Percentiles rank a stretch among this genome's conserved stretches.
Conservation (phyloP, 768 basidiomycete genomes). For the Suillus weaverae region DNA sequence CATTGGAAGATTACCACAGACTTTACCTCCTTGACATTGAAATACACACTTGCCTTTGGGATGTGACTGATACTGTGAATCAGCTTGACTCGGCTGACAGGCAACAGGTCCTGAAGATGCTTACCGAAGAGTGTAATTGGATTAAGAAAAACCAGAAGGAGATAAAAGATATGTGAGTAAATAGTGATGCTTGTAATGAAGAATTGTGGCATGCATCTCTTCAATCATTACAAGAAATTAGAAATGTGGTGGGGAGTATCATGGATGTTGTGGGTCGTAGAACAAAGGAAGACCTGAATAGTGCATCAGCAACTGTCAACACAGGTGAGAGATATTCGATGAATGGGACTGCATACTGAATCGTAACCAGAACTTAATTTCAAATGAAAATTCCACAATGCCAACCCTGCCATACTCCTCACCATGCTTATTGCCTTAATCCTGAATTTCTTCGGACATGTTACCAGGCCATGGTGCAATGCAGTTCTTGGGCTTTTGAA, state of each 20-base stretch:
- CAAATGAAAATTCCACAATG: neutral
- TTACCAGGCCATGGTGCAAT: constrained; percentile 11
- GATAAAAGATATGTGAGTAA: neutral
- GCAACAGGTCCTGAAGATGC: neutral
- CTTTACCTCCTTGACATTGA: neutral
- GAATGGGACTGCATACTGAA: neutral
- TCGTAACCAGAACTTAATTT: neutral
- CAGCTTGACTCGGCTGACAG: neutral
- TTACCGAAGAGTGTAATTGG: neutral
- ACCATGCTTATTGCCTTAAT: constrained; percentile 2
- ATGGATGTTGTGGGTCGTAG: neutral
- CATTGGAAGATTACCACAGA: neutral
- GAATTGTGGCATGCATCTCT: neutral
- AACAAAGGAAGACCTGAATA: constrained; percentile 1
- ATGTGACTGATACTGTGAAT: neutral
- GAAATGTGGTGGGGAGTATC: neutral
- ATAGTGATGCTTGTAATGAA: neutral
- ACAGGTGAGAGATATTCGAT: neutral
- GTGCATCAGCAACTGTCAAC: neutral
- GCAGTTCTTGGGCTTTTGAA: constrained; percentile 8
- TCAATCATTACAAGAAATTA: neutral
- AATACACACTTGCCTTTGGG: neutral
- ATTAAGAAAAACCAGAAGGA: neutral
- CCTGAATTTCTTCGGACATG: constrained; percentile 9
- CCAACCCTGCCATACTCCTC: constrained; percentile 9